phyloP scores from a whole-genome alignment of 192 early-diverging fungal genomes.

The Hyaloraphidium curvatum region DNA sequence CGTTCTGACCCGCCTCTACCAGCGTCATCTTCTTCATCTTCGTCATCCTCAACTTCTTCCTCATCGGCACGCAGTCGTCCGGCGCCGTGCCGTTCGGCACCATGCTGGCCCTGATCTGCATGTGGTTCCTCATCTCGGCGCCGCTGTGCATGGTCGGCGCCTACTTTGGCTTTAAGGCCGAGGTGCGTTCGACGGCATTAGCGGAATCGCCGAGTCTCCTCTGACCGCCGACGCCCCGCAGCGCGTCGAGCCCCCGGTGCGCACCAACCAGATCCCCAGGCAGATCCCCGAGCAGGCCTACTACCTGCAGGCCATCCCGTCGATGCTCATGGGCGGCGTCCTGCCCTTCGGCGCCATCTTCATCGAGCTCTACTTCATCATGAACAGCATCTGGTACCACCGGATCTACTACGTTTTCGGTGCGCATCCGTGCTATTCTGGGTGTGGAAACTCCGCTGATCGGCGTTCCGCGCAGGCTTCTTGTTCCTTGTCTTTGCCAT shows the following conservation, averaged over 20 bases:
- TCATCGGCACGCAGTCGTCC: constrained; percentile 71
- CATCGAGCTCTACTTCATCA: constrained; percentile 92
- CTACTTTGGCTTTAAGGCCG: constrained; percentile 61
- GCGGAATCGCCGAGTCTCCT: not conserved
- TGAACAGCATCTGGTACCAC: constrained; percentile 78
- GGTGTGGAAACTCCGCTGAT: too few species aligned
- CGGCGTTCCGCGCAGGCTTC: too few species aligned
- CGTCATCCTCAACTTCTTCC: constrained; percentile 63
- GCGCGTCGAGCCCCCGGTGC: constrained; percentile 66
- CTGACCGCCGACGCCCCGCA: not conserved
- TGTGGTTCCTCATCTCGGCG: constrained; percentile 65
- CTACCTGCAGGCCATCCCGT: constrained; percentile 37
- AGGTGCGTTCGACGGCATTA: constrained; percentile 8
- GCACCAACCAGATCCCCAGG: constrained; percentile 81
- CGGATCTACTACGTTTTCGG: constrained; percentile 42
- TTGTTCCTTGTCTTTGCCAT: constrained; percentile 32
- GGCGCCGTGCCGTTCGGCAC: constrained; percentile 81
- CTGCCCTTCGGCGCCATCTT: constrained; percentile 87
- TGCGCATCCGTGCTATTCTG: too few species aligned
- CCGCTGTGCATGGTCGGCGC: constrained; percentile 69
- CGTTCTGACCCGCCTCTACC: not conserved
- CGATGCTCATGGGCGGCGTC: constrained; percentile 57
- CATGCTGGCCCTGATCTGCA: constrained; percentile 46
- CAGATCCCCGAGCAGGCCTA: constrained; percentile 64
- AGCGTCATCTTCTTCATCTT: constrained; percentile 37